These are phyloP conservation scores for Colletotrichum ledebouriae DNA, from an alignment of 2,329 filamentous ascomycete genomes.

Conservation along the genomic window DNA sequence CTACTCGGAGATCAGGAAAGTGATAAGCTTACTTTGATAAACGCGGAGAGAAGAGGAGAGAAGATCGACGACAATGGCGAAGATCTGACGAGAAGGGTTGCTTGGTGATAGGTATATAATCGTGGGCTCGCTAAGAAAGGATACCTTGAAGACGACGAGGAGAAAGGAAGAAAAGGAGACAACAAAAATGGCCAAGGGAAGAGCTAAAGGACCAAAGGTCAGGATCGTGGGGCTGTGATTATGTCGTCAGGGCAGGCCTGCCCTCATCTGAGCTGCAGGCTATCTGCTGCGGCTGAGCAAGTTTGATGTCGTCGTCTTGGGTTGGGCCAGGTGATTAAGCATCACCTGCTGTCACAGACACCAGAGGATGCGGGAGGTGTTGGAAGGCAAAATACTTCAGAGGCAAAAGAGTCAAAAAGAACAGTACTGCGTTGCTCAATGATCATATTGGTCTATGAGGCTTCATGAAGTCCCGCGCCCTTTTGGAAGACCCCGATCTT, in stretches of 20 bases:
- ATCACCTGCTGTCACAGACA: too few relatives aligned
- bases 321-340: not conserved
- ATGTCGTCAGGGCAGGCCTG: slow-evolving; percentile 2
- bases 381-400: too few relatives aligned
- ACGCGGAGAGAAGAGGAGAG: too few relatives aligned
- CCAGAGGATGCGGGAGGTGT: not conserved
- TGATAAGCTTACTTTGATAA: not conserved
- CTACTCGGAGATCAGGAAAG: not conserved
- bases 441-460: not conserved
- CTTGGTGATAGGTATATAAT: not conserved
- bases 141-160: not conserved
- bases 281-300: slow-evolving; percentile 1
- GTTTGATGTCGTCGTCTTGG: not conserved
- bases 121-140: not conserved
- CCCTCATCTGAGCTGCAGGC: not conserved
- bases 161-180: not conserved
- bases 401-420: not conserved
- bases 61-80: too few relatives aligned
- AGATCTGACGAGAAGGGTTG: too few relatives aligned
- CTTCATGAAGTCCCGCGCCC: not conserved
- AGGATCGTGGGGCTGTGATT: slow-evolving; percentile 5
- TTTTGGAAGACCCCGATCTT: not conserved
- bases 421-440: not conserved
- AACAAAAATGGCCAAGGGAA: not conserved
- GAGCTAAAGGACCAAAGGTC: not conserved